These are phyloP conservation scores for Sphaerosporella brunnea DNA, from an alignment of 495 filamentous ascomycete genomes.

Conservation along the genomic window DNA sequence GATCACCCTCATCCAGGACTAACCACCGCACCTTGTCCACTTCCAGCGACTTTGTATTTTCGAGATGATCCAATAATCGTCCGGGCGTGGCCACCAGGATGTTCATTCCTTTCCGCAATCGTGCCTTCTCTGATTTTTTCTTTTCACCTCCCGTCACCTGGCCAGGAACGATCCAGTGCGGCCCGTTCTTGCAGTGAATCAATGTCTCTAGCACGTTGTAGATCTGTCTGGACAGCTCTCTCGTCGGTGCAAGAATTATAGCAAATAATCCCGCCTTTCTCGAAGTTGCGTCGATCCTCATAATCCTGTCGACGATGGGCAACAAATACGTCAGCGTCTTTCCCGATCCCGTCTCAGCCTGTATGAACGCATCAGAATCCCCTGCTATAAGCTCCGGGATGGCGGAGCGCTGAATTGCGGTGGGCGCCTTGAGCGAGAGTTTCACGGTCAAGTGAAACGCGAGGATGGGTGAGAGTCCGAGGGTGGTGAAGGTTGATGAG, in stretches of 20 bases:
- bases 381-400: constrained; percentile 77
- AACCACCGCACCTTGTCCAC: constrained; percentile 82
- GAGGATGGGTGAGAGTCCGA: no score
- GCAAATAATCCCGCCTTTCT: constrained; percentile 79
- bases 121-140: constrained; percentile 69
- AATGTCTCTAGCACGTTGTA: constrained; percentile 70
- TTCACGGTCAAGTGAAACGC: no score
- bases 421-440: constrained; percentile 67
- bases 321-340: constrained; percentile 88
- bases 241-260: constrained; percentile 81
- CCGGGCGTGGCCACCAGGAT: constrained; percentile 79
- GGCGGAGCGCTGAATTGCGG: constrained; percentile 72
- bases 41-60: constrained; percentile 75
- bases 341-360: constrained; percentile 90
- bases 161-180: constrained; percentile 56
- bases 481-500: no score
- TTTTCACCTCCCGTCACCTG: constrained; percentile 79
- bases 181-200: no score
- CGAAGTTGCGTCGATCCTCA: constrained; percentile 44
- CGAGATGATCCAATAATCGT: constrained; percentile 68
- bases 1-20: constrained; percentile 85
- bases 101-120: constrained; percentile 61
- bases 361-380: constrained; percentile 96
- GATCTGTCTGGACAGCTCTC: constrained; percentile 84
- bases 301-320: constrained; percentile 66